Percentiles rank a stretch among this genome's conserved stretches.
Conservation (phyloP, 768 basidiomycete genomes). For the Tulasnella sp. region DNA sequence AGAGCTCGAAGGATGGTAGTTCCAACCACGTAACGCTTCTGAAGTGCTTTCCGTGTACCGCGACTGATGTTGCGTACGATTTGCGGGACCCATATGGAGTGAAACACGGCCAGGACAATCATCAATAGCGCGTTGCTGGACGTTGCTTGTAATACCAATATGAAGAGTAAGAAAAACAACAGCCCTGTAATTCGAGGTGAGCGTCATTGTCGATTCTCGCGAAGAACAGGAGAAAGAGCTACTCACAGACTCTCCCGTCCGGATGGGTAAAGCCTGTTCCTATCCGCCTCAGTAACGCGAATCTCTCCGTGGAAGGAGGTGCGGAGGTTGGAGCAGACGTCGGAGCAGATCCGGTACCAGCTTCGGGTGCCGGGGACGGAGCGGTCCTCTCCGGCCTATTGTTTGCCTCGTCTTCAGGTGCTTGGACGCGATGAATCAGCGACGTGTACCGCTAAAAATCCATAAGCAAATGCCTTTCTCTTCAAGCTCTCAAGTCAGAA, state of each 20-base stretch:
- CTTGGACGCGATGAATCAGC: slow-evolving; percentile 80
- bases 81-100: slow-evolving; percentile 86
- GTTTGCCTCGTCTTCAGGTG: slow-evolving; percentile 60
- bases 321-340: slow-evolving; percentile 17
- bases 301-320: slow-evolving; percentile 21
- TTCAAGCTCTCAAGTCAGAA: slow-evolving; percentile 30
- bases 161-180: slow-evolving; percentile 66
- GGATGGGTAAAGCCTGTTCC: slow-evolving; percentile 29
- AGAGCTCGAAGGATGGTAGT: slow-evolving; percentile 72
- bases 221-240: not conserved
- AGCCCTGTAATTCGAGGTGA: slow-evolving; percentile 54
- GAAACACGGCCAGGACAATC: slow-evolving; percentile 66
- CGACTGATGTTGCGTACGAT: slow-evolving; percentile 75
- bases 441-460: slow-evolving; percentile 75
- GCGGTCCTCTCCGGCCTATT: slow-evolving; percentile 44
- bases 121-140: slow-evolving; percentile 67
- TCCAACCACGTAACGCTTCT: slow-evolving; percentile 72
- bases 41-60: slow-evolving; percentile 69
- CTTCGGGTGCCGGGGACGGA: slow-evolving; percentile 39
- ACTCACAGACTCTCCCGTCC: slow-evolving; percentile 35
- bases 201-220: not conserved
- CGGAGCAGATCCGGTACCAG: slow-evolving; percentile 2
- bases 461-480: not conserved
- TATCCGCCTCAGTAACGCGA: not conserved
- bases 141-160: slow-evolving; percentile 74